Conservation (phyloP, 805 yeast species). For the Candida sanyiensis region DNA sequence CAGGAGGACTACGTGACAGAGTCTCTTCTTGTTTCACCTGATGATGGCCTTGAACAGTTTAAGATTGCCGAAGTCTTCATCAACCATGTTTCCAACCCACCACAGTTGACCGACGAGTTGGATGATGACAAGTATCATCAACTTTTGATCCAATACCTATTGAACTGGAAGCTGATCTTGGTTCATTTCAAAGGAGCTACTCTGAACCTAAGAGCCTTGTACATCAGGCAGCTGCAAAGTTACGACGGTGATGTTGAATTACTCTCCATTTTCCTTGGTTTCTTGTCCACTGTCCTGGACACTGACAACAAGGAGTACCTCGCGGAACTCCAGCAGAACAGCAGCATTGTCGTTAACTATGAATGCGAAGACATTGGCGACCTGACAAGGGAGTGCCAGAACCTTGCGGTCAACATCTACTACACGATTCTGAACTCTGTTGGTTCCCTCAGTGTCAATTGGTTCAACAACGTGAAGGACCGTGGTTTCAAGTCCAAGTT, state of each 20-base stretch:
- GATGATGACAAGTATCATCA: slow-evolving; percentile 31
- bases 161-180: slow-evolving; percentile 66
- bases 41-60: slow-evolving; percentile 18
- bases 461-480: slow-evolving; percentile 70
- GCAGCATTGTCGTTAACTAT: slow-evolving; percentile 23
- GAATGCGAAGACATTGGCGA: slow-evolving; percentile 30
- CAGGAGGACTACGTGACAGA: slow-evolving; percentile 63
- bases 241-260: slow-evolving; percentile 31
- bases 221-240: slow-evolving; percentile 49
- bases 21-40: slow-evolving; percentile 42
- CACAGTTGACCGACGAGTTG: slow-evolving; percentile 33
- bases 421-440: slow-evolving; percentile 44
- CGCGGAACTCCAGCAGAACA: slow-evolving; percentile 15
- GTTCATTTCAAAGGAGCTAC: slow-evolving; percentile 60
- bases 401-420: slow-evolving; percentile 38
- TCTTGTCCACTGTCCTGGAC: slow-evolving; percentile 42
- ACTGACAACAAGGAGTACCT: slow-evolving; percentile 23
- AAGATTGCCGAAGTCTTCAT: slow-evolving; percentile 34
- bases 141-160: slow-evolving; percentile 41
- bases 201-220: slow-evolving; percentile 54
- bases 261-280: slow-evolving; percentile 46
- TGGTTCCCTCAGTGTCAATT: slow-evolving; percentile 54
- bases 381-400: slow-evolving; percentile 23
- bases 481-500: slow-evolving; percentile 53
- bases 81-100: slow-evolving; percentile 24